Conservation (phyloP, 805 yeast species). For the Metschnikowia proteae region DNA sequence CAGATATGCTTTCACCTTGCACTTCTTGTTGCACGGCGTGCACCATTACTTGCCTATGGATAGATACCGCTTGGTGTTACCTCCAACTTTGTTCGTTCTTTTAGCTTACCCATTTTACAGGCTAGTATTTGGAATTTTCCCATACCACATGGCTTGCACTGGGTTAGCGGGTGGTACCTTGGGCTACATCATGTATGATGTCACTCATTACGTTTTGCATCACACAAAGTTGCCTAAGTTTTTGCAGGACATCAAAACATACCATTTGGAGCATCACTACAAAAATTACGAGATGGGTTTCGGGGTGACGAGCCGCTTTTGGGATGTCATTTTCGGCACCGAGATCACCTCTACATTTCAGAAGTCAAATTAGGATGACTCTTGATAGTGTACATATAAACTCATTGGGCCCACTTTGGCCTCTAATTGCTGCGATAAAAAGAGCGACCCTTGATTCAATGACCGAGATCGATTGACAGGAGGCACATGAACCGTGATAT, state of each 20-base stretch:
- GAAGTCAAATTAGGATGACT: conserved; percentile 30
- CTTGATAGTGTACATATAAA: not conserved
- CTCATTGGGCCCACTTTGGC: too few relatives aligned
- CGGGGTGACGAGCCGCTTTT: conserved; percentile 90
- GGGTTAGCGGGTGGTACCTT: conserved; percentile 95
- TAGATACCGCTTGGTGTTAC: conserved; percentile 86
- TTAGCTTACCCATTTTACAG: conserved; percentile 78
- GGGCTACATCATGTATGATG: conserved; percentile 90
- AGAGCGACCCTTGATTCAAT: too few relatives aligned
- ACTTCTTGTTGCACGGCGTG: conserved; percentile 90
- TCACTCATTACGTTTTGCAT: conserved; percentile 91
- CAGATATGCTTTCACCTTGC: conserved; percentile 69
- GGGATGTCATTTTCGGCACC: conserved; percentile 92
- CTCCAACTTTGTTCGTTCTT: conserved; percentile 77
- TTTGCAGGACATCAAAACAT: conserved; percentile 75
- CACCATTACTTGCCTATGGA: conserved; percentile 99
- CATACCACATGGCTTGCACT: conserved; percentile 80
- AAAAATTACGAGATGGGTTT: conserved; percentile 95
- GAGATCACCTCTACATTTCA: conserved; percentile 53
- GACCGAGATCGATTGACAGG: too few relatives aligned
- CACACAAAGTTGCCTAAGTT: conserved; percentile 78
- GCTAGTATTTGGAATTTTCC: conserved; percentile 70
- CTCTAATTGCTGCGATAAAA: not conserved
- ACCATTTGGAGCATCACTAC: conserved; percentile 96
- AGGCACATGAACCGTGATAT: not conserved